A percentile compares a stretch with the other conserved stretches of the same genome.
Evolutionary conservation across 75 land plant species (phyloP).

Genomic region (Cupressus sempervirens): DNA sequence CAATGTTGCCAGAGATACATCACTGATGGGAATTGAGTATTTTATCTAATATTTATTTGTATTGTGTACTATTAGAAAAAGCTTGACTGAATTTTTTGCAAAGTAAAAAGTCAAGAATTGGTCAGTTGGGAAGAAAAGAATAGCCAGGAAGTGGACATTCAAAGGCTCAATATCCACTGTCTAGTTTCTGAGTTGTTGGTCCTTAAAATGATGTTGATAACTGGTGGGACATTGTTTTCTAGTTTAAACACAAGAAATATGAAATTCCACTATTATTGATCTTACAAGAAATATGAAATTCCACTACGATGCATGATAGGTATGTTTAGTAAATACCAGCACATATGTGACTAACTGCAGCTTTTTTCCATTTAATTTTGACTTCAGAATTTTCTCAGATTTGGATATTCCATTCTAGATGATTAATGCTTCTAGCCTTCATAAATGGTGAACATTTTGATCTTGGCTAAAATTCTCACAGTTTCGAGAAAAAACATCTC

Average conservation of each 20-base stretch:
- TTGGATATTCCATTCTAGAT: neutral
- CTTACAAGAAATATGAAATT: neutral
- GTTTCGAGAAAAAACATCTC: neutral
- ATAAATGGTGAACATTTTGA: neutral
- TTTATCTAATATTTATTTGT: neutral
- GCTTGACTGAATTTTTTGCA: neutral
- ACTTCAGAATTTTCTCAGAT: neutral
- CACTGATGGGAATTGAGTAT: neutral
- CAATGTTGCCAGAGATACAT: neutral
- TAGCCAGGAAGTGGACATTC: neutral
- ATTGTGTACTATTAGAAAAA: neutral
- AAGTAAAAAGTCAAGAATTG: neutral
- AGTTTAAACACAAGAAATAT: neutral
- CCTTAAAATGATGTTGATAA: constrained; percentile 5
- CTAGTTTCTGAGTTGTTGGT: neutral
- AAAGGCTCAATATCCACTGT: neutral
- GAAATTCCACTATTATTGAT: neutral
- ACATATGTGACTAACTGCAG: neutral
- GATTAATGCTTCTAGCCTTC: neutral
- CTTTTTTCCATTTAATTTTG: neutral
- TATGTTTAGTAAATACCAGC: neutral
- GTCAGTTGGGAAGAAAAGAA: neutral
- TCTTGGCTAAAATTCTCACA: neutral
- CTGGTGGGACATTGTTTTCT: neutral
- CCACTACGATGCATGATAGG: neutral